Evolutionary conservation across 441 rosid genomes (phyloP).

Genomic region (Gossypium lobatum): DNA sequence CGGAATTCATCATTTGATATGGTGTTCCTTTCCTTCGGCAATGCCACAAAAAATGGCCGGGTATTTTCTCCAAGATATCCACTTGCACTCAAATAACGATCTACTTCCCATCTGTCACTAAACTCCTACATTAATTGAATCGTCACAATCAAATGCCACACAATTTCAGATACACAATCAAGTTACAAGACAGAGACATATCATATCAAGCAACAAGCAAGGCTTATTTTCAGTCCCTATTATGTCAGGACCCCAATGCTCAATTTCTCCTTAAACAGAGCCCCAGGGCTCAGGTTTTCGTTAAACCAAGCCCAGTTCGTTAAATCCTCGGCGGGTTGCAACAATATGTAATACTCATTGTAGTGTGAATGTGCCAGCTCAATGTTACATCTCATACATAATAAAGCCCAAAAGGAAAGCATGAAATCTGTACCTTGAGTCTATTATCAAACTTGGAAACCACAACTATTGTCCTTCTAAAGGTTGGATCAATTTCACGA

Average conservation of each 20-base stretch:
- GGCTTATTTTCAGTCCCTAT: background rate
- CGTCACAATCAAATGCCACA: background rate
- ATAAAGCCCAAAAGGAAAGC: background rate
- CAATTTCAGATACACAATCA: background rate
- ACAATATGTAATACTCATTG: background rate
- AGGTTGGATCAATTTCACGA: conserved; percentile 81
- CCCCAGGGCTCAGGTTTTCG: background rate
- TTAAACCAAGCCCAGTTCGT: background rate
- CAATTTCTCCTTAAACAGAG: background rate
- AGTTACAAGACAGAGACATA: background rate
- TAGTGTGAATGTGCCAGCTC: background rate
- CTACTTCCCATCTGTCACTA: conserved; percentile 80
- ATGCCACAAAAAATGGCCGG: conserved; percentile 77
- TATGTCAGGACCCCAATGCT: background rate
- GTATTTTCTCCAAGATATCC: conserved; percentile 90
- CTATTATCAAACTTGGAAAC: conserved; percentile 96
- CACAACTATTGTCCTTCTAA: conserved; percentile 71
- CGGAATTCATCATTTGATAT: conserved; percentile 87
- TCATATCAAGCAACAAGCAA: background rate
- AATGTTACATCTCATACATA: background rate
- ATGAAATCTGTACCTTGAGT: conserved; percentile 56
- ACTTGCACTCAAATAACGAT: conserved; percentile 81
- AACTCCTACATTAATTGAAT: conserved; percentile 53
- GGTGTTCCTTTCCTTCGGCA: conserved; percentile 78
- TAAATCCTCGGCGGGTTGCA: background rate